A percentile compares a stretch with the other conserved stretches of the same genome.
phyloP scores from a whole-genome alignment of 2,329 filamentous ascomycete genomes.

The Fusarium sp. region DNA sequence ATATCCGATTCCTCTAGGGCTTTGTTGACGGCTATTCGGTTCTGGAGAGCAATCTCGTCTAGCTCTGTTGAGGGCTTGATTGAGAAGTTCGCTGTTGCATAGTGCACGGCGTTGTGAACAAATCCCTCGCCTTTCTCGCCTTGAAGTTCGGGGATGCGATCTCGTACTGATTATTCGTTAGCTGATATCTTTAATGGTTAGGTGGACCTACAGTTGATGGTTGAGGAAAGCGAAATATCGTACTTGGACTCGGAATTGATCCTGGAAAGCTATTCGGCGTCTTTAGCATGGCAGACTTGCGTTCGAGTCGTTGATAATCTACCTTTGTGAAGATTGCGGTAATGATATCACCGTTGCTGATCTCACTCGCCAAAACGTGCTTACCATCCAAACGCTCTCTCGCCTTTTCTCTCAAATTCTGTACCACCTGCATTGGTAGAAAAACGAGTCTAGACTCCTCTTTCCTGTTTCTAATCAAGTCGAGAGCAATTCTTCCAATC shows the following conservation, averaged over 20 bases:
- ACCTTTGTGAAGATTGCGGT: constrained; percentile 7
- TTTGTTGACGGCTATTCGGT: neutral
- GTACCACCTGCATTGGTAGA: neutral
- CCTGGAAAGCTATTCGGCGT: neutral
- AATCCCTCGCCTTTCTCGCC: neutral
- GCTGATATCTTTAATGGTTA: rapidly evolving
- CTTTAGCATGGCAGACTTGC: rapidly evolving
- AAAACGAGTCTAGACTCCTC: neutral
- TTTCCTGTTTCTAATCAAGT: neutral
- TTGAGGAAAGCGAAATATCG: neutral
- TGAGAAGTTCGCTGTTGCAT: neutral
- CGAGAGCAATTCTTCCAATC: neutral
- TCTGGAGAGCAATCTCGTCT: neutral
- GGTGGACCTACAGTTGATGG: neutral
- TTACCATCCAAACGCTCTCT: neutral
- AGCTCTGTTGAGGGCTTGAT: neutral
- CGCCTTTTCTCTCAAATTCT: neutral
- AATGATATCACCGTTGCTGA: constrained; percentile 4
- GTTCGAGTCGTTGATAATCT: rapidly evolving
- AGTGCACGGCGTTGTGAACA: neutral
- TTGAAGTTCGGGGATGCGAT: neutral
- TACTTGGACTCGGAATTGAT: neutral
- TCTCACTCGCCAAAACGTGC: neutral
- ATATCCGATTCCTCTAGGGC: neutral
- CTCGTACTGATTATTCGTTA: neutral